phyloP scores from a whole-genome alignment of 768 basidiomycete genomes.

The Trametes coccinea region DNA sequence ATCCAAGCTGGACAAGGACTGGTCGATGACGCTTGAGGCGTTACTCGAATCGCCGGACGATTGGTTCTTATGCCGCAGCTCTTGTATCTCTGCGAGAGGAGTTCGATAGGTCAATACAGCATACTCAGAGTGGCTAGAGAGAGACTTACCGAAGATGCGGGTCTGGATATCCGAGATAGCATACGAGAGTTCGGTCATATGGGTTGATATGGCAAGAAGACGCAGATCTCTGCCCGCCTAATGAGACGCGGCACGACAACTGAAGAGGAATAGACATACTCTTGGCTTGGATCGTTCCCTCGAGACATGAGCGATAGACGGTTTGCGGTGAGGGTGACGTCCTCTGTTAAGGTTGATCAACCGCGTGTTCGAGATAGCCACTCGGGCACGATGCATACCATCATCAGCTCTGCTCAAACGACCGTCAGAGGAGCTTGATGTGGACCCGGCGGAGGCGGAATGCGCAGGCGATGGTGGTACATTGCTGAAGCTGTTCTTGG shows the following conservation, averaged over 20 bases:
- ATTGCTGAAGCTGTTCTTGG: conserved; percentile 30
- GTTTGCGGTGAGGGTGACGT: conserved; percentile 67
- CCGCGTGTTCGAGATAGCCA: conserved; percentile 15
- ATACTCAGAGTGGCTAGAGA: no score
- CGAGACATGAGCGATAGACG: conserved; percentile 45
- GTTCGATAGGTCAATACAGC: neutral
- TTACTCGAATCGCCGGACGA: conserved; percentile 55
- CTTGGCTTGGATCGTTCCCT: conserved; percentile 60
- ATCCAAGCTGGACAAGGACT: conserved; percentile 76
- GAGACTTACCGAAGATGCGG: conserved; percentile 76
- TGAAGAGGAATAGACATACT: conserved; percentile 51
- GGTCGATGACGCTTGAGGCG: conserved; percentile 74
- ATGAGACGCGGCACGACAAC: conserved; percentile 18
- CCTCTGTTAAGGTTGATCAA: conserved; percentile 47
- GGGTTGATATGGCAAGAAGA: conserved; percentile 75
- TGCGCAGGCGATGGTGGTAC: conserved; percentile 28
- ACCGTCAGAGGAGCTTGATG: conserved; percentile 41
- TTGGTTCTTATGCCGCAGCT: conserved; percentile 86
- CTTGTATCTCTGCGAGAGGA: conserved; percentile 73
- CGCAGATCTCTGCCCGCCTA: conserved; percentile 62
- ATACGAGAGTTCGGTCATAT: conserved; percentile 86
- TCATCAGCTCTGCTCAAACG: conserved; percentile 63
- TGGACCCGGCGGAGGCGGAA: conserved; percentile 26
- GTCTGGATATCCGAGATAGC: conserved; percentile 88
- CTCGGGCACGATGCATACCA: conserved; percentile 43